Percentiles rank a stretch among this genome's conserved stretches.
Evolutionary conservation across 2,329 filamentous ascomycete species (phyloP).

Genomic region (Ramularia endophylla): DNA sequence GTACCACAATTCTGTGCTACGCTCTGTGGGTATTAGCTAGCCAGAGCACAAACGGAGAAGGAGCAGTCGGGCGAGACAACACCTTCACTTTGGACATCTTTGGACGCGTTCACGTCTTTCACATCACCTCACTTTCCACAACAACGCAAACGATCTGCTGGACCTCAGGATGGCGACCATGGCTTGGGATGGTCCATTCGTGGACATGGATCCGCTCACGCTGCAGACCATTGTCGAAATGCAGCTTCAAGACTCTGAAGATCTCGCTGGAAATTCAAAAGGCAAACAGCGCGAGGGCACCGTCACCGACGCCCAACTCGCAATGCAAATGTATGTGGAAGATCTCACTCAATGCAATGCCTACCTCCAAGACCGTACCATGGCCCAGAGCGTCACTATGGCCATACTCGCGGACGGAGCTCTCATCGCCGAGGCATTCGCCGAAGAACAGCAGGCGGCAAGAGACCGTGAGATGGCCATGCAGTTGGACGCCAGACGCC

Average conservation of each 20-base stretch:
- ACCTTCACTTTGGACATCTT: no score
- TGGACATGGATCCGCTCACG: conserved; percentile 11
- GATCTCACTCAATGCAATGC: conserved; percentile 16
- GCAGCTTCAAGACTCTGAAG: conserved; percentile 56
- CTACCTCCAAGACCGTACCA: conserved; percentile 14
- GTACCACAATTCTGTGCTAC: no score
- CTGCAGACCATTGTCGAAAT: conserved; percentile 10
- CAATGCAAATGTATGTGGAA: conserved; percentile 22
- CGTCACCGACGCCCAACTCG: conserved; percentile 14
- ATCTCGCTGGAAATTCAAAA: conserved; percentile 23
- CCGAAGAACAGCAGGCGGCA: conserved; percentile 18
- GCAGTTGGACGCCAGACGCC: conserved; percentile 3
- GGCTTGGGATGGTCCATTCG: conserved; percentile 10
- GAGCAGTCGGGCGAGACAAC: no score
- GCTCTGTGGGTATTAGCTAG: no score
- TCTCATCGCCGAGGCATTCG: conserved; percentile 9
- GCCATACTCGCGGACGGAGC: conserved; percentile 16
- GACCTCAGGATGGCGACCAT: conserved; percentile 6
- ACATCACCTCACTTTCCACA: neutral
- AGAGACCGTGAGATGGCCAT: conserved; percentile 18
- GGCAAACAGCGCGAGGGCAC: conserved; percentile 19
- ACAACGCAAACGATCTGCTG: no score
- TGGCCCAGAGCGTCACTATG: conserved; percentile 20
- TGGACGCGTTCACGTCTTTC: neutral
- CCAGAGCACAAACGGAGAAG: no score